phyloP scores from a whole-genome alignment of 495 filamentous ascomycete species.

The Sporormia fimetaria region DNA sequence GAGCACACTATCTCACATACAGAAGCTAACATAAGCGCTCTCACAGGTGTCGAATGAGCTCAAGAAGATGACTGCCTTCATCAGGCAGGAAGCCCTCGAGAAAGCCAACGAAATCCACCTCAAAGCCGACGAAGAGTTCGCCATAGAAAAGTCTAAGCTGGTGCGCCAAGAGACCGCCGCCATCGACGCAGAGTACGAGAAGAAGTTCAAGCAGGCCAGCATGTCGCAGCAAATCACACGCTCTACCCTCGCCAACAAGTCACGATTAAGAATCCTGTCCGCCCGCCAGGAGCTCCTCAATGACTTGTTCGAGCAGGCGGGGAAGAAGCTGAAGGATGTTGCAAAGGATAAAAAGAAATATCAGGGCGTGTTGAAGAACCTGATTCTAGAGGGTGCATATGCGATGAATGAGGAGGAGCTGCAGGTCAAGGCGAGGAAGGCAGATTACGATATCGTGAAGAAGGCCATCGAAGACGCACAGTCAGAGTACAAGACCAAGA shows the following conservation, averaged over 20 bases:
- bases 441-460: conserved; percentile 60
- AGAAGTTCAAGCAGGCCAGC: conserved; percentile 93
- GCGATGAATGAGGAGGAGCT: conserved; percentile 70
- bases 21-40: conserved; percentile 2
- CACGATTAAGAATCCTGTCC: conserved; percentile 72
- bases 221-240: conserved; percentile 97
- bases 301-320: conserved; percentile 73
- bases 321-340: conserved; percentile 51
- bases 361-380: conserved; percentile 56
- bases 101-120: conserved; percentile 94
- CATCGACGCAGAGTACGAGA: conserved; percentile 87
- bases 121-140: conserved; percentile 97
- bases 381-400: conserved; percentile 86
- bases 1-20: no score
- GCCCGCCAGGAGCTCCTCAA: conserved; percentile 85
- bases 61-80: conserved; percentile 99
- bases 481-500: conserved; percentile 68
- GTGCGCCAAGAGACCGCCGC: conserved; percentile 84
- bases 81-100: conserved; percentile 92
- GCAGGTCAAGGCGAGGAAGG: conserved; percentile 60
- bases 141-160: conserved; percentile 96
- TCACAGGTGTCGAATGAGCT: conserved; percentile 82
- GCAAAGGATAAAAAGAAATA: conserved; percentile 62
- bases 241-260: conserved; percentile 90
- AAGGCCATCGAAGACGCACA: conserved; percentile 64